Base-by-base conservation (phyloP, 1,284 basidiomycete genomes). In the Naganishia albida region DNA sequence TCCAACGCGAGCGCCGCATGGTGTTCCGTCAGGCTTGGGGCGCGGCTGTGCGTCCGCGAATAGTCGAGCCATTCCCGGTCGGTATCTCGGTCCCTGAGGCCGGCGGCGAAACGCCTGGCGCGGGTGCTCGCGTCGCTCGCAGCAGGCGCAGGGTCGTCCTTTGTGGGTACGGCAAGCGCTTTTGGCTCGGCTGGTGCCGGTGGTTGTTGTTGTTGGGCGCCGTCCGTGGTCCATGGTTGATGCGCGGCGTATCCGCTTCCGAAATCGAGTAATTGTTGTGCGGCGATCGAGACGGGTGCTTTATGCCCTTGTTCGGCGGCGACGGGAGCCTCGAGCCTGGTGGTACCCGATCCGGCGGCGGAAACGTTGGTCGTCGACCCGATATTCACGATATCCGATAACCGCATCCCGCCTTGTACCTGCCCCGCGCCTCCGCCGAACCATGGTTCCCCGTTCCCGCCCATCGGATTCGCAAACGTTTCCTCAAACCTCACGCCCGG, bases 21-120 rank as follows among this genome's bases (percentile, higher is more conserved):
- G 42, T 63, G 62, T 34, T 63, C 62, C 13, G 62, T 53, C 26
- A 63, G 34, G 23, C 50, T 53, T 20, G 62, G 62, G 15, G 62
- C 62, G 10, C 52, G 38, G 39, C 49, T 53, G 23, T 25, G 20
- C 25, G 20, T 48, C 20, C 46, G 20, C 6, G 20, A 12, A 20
- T 16, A 18, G 46, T 12, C 7, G 12, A 25, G 20, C 46, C 25
- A 48, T n/a, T 18, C 12, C 23, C n/a, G 23, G 20, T 48, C 20
- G 13, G 16, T 2, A 13, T 20, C 46, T 12, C 20, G 25, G n/a
- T 6, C 20, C 13, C 20, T 4, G 13, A 8, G 20, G 46, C 20
- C 20, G 46, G 6, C 46, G 20, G 46, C 20, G 25, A 48, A 48
- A 12, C 6, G 13, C 10, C 6, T 3, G 20, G 46, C 46, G 46